These are phyloP conservation scores for Davidsoniella virescens DNA, from an alignment of 2,329 filamentous ascomycete genomes.

Conservation along the genomic window DNA sequence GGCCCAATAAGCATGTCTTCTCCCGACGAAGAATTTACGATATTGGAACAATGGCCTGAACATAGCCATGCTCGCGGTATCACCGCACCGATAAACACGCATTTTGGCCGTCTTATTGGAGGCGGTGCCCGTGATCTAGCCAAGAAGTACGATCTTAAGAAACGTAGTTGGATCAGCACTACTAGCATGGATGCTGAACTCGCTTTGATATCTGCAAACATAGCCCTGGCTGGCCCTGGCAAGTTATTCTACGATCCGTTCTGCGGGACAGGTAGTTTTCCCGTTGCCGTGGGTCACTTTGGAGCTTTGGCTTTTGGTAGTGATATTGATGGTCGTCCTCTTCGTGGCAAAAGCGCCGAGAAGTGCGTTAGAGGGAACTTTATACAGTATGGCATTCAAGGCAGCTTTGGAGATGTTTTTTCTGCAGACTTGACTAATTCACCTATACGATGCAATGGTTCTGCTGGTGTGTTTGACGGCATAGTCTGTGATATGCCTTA, in stretches of 20 bases:
- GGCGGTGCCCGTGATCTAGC: conserved; percentile 51
- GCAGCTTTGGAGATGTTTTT: conserved; percentile 59
- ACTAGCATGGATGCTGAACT: conserved; percentile 96
- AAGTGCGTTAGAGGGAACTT: conserved; percentile 54
- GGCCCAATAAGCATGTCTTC: conserved; percentile 64
- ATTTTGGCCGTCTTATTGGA: conserved; percentile 58
- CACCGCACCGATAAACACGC: conserved; percentile 20
- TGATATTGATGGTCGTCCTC: conserved; percentile 84
- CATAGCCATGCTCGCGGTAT: conserved; percentile 39
- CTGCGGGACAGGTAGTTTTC: conserved; percentile 86
- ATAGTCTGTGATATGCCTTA: conserved; percentile 95
- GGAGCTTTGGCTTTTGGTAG: conserved; percentile 71
- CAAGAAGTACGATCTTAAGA: conserved; percentile 75
- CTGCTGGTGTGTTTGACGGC: conserved; percentile 54
- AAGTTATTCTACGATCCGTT: conserved; percentile 91
- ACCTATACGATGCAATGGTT: conserved; percentile 40
- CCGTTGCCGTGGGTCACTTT: conserved; percentile 77
- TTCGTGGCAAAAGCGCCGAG: conserved; percentile 51
- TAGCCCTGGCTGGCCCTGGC: conserved; percentile 65
- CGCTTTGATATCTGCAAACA: conserved; percentile 78
- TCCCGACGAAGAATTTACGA: conserved; percentile 57
- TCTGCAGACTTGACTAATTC: conserved; percentile 78
- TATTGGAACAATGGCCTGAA: conserved; percentile 68
- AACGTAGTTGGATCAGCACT: conserved; percentile 81
- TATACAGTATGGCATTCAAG: conserved; percentile 57